Evolutionary conservation across 108 stramenopile genomes (phyloP).

Genomic region (Skeletonema tropicum): DNA sequence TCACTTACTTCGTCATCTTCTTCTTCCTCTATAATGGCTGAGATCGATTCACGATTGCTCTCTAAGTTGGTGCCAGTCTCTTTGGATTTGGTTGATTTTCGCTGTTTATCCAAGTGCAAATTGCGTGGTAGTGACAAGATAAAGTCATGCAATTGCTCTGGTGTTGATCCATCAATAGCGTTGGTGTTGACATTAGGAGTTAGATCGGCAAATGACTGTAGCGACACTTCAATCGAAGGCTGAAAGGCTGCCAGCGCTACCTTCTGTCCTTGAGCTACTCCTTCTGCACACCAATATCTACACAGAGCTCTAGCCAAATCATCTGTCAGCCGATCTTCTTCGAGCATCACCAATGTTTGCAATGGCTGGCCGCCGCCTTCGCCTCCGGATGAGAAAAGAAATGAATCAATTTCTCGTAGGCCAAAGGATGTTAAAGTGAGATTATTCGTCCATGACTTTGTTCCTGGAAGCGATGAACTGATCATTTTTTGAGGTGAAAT

Average conservation of each 20-base stretch:
- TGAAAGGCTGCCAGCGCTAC: conserved; percentile 29
- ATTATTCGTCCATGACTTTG: conserved; percentile 60
- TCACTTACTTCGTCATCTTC: conserved; percentile 53
- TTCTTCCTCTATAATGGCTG: conserved; percentile 46
- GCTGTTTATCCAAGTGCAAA: conserved; percentile 76
- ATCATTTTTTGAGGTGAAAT: neutral
- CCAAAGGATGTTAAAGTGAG: conserved; percentile 74
- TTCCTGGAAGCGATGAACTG: conserved; percentile 31
- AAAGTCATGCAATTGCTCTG: conserved; percentile 40
- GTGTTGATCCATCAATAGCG: conserved; percentile 2
- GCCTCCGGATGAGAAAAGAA: conserved; percentile 47
- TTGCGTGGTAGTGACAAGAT: conserved; percentile 61
- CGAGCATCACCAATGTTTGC: conserved; percentile 65
- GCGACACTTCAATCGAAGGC: conserved; percentile 34
- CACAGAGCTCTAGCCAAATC: conserved; percentile 64
- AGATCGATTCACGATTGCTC: conserved; percentile 12
- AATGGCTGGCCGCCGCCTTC: conserved; percentile 75
- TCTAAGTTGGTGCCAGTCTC: conserved; percentile 1
- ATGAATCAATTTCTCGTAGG: conserved; percentile 72
- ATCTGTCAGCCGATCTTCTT: conserved; percentile 84
- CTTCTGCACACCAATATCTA: conserved; percentile 85
- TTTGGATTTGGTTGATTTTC: conserved; percentile 7
- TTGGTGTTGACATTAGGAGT: neutral
- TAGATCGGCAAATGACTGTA: conserved; percentile 23
- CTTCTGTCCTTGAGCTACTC: conserved; percentile 46